Conservation (phyloP, 140 eudicot species). For the Anethum foeniculum region DNA sequence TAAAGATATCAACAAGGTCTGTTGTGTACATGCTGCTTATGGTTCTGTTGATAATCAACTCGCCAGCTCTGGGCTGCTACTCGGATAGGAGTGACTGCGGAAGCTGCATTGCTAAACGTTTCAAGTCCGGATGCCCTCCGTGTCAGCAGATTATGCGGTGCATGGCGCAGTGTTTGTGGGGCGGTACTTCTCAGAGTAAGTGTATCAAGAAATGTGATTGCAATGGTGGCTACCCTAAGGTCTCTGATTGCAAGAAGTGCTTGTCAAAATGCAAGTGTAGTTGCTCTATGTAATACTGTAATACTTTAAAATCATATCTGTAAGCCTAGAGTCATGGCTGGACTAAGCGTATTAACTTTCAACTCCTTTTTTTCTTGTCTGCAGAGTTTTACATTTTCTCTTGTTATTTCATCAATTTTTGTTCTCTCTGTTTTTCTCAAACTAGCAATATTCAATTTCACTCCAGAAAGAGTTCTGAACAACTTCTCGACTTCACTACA, state of each 20-base stretch:
- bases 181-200: slow-evolving; percentile 31
- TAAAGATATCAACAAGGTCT: slow-evolving; percentile 1
- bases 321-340: not conserved
- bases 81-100: slow-evolving; percentile 37
- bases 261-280: slow-evolving; percentile 63
- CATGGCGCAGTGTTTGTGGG: slow-evolving; percentile 85
- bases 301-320: not conserved
- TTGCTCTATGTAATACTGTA: slow-evolving; percentile 33
- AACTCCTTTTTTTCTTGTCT: not conserved
- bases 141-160: slow-evolving; percentile 62
- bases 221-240: slow-evolving; percentile 42
- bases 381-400: not conserved
- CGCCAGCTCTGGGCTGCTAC: slow-evolving; percentile 29
- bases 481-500: not conserved
- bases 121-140: slow-evolving; percentile 55
- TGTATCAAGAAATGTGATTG: slow-evolving; percentile 74
- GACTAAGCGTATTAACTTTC: not conserved
- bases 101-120: slow-evolving; percentile 43
- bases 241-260: slow-evolving; percentile 73
- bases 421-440: not conserved
- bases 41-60: slow-evolving; percentile 11
- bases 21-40: slow-evolving; percentile 25
- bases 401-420: not conserved
- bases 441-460: not conserved
- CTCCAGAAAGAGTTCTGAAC: not conserved